Evolutionary conservation across 768 basidiomycete species (phyloP), one percentile per base, ranked within the genome.

Genomic region (Guyanaporus albipodus): DNA sequence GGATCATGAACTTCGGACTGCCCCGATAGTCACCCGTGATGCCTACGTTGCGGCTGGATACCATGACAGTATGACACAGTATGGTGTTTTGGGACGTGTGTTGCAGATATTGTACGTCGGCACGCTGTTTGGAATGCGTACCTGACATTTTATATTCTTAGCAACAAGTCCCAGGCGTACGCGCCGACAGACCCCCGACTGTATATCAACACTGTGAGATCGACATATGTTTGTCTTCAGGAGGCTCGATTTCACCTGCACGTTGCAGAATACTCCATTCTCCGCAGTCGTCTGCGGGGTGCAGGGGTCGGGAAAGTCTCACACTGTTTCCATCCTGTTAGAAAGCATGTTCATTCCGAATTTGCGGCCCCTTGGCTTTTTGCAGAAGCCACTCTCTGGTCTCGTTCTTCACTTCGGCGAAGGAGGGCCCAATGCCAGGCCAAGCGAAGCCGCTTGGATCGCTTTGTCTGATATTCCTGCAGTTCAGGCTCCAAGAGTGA

Each of bases 221-320:
- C 2, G 23, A 38, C 44, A 14, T 19, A 22, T 22, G 8, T 32
- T 15, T 22, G 24, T 45, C 27, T 15, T 46, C 11, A 2, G 15
- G 32, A 49, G 28, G 28, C 26, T 48, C 24, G 46, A 9, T 29
- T 6, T 35, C 23, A 23, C 35, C 42, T 22, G 9, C 27, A 35
- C 26, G 28, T 33, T 9, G 14, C 48, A 86, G 85, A 87, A 86
- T 57, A 73, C 85, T 0, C 86, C 85, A 0, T 83, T 86, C 55
- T 87, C 86, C 0, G 81, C 85, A 0, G 57, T 87, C n/a, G 75
- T 87, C 3, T 88, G 85, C 42, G 85, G 85, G 0, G 85, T 86
- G 0, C 86, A 87, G 67, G 84, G 86, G 1, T 82, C 85, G 0
- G 85, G 85, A 8, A 87, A 88, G 56, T 86, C 83, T 0, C 85